Conservation (phyloP, 345 rosid species). For the Geranium brycei region DNA sequence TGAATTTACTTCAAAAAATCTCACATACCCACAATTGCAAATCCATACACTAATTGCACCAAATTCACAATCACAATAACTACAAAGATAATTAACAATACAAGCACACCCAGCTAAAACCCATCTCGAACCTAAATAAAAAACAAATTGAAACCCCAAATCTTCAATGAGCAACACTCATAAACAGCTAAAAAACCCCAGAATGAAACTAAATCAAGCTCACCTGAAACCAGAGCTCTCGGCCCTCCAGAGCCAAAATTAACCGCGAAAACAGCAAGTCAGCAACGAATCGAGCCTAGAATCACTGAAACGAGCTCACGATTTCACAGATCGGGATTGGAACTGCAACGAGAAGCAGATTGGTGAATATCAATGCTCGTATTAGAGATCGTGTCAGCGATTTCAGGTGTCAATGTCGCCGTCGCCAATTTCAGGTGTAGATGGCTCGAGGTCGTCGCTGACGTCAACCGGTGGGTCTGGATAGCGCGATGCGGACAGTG, state of each 20-base stretch:
- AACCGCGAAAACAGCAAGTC: not conserved
- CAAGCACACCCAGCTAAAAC: no score
- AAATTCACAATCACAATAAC: no score
- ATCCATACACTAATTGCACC: not conserved
- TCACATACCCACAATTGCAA: slow-evolving; percentile 5
- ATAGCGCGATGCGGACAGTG: no score
- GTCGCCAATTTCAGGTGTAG: no score
- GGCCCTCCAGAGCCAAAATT: no score
- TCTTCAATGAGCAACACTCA: not conserved
- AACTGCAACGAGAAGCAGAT: not conserved
- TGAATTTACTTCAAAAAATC: slow-evolving; percentile 7
- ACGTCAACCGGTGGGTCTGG: no score
- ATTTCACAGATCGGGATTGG: not conserved
- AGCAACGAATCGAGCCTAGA: no score
- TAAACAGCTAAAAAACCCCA: not conserved
- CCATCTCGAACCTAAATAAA: not conserved
- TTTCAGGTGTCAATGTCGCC: no score
- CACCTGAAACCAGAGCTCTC: not conserved
- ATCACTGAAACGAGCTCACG: slow-evolving; percentile 9
- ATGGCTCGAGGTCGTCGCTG: no score
- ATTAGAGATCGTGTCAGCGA: not conserved
- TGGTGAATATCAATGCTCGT: not conserved
- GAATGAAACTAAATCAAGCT: not conserved
- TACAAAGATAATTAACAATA: no score
- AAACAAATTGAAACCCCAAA: not conserved